Evolutionary conservation across 2,329 filamentous ascomycete genomes (phyloP), one percentile per base, ranked within the genome.

Genomic region (Penicillium sp.): DNA sequence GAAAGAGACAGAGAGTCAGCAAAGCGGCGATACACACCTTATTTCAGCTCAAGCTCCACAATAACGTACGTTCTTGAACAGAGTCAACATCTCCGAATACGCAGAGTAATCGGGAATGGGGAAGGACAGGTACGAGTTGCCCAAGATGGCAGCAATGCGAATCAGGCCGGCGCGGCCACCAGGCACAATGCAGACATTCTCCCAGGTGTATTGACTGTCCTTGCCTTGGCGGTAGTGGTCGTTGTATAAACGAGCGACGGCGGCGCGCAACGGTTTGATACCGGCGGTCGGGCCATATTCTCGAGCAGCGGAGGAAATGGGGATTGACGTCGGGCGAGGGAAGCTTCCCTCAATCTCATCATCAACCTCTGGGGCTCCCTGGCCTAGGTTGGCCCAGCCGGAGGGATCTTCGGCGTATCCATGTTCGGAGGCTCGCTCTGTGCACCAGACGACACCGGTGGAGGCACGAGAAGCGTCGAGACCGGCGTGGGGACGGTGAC

Each of bases 161-260:
- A 97, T 97, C 75, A 97, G 79, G 45, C 93, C 93, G 32, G 93
- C 93, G 66, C 93, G 85, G 36, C 93, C 93, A 73, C 92, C 92
- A 42, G 93, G 93, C 3, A 97, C 93, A 71, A 97, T 96, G 72
- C 90, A 92, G 16, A 97, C 93, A 73, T 97, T 97, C 79, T 97
- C 93, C 89, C 90, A 97, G 6, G 90, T 95, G 74, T 97, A 97
- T 76, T 95, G 82, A 74, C 88, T 93, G 10, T 85, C 81, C 78
- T 94, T 95, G 68, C 89, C 91, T 76, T 93, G 78, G 61, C 93
- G 86, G 68, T 97, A 93, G 74, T 93, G 89, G 72, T 88, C 88
- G 69, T 97, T 97, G 82, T 97, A 97, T 58, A 97, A 82, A 56
- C 86, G 85, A 54, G 93, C 93, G 41, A 97, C 91, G 16, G 93